Percentiles rank a stretch among this genome's conserved stretches.
Conservation (phyloP, 1,284 basidiomycete species). For the Wolfiporia cocos region DNA sequence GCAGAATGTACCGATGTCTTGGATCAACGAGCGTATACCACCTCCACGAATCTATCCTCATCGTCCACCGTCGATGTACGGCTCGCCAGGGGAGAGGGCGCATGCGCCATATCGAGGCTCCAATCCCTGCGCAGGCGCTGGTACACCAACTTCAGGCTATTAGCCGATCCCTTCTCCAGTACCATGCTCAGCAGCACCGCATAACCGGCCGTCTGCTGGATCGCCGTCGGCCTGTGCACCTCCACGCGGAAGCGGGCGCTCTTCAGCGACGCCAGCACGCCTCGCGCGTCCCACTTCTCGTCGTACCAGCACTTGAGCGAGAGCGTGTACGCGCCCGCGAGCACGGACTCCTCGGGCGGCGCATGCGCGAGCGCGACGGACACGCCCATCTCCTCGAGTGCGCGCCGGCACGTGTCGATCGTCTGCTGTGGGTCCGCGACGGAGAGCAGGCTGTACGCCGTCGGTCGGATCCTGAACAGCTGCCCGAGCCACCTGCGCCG, state of each 20-base stretch:
- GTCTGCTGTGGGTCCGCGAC: slow-evolving; percentile 64
- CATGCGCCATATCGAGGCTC: slow-evolving; percentile 45
- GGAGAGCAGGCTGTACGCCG: slow-evolving; percentile 60
- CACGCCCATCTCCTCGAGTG: slow-evolving; percentile 72
- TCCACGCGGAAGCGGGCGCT: slow-evolving; percentile 77
- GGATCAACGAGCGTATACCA: slow-evolving; percentile 21
- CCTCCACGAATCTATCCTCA: slow-evolving; percentile 27
- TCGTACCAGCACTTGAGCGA: slow-evolving; percentile 63
- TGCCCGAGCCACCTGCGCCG: slow-evolving; percentile 86
- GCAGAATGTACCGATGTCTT: too few species aligned
- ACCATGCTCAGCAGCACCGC: slow-evolving; percentile 61
- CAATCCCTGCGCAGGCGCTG: slow-evolving; percentile 66
- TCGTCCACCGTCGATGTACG: slow-evolving; percentile 17
- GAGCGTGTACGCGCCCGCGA: slow-evolving; percentile 15
- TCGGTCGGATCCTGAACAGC: slow-evolving; percentile 83
- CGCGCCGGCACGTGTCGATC: slow-evolving; percentile 63
- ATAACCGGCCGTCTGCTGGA: slow-evolving; percentile 40
- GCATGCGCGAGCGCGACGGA: slow-evolving; percentile 60
- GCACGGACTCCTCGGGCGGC: slow-evolving; percentile 45
- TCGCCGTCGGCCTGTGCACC: slow-evolving; percentile 41
- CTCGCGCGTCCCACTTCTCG: slow-evolving; percentile 49
- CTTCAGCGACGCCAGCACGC: slow-evolving; percentile 53
- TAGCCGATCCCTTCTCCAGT: slow-evolving; percentile 81
- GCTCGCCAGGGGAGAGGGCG: slow-evolving; percentile 13
- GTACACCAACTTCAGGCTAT: slow-evolving; percentile 74